phyloP scores from a whole-genome alignment of 2,329 filamentous ascomycete genomes.

The Orbilia ellipsospora region DNA sequence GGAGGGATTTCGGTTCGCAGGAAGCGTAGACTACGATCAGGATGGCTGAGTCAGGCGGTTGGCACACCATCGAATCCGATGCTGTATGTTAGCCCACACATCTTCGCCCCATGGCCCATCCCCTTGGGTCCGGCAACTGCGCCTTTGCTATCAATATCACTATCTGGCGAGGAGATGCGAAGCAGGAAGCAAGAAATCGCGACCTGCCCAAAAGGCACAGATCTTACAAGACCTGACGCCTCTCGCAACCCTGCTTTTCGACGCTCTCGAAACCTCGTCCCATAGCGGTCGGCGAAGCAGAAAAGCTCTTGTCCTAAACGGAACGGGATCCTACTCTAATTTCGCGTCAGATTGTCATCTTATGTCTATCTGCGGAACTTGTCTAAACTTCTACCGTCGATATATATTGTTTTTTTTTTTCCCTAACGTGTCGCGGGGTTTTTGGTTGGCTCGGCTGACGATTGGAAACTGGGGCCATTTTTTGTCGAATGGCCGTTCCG shows the following conservation, averaged over 20 bases:
- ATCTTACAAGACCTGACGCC: slow-evolving; percentile 21
- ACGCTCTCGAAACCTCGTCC: slow-evolving; percentile 10
- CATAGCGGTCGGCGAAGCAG: slow-evolving; percentile 33
- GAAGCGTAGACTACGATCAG: slow-evolving; percentile 21
- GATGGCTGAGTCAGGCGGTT: slow-evolving; percentile 73
- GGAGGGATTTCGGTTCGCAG: slow-evolving; percentile 22
- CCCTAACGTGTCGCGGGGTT: slow-evolving; percentile 8
- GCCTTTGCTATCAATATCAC: slow-evolving; percentile 26
- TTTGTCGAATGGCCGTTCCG: slow-evolving; percentile 16
- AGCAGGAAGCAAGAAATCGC: slow-evolving; percentile 5
- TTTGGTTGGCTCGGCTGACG: slow-evolving; percentile 22
- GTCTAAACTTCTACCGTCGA: slow-evolving; percentile 29
- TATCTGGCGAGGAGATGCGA: slow-evolving; percentile 1
- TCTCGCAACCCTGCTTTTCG: slow-evolving; percentile 10
- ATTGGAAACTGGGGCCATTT: slow-evolving; percentile 14
- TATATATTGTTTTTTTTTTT: background rate
- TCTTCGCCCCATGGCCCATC: slow-evolving; percentile 30
- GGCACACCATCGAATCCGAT: slow-evolving; percentile 98
- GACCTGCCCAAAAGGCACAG: slow-evolving; percentile 41
- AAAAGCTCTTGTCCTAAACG: slow-evolving; percentile 5
- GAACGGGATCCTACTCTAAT: slow-evolving; percentile 12
- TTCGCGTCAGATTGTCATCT: slow-evolving; percentile 22
- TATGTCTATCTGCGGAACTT: slow-evolving; percentile 13
- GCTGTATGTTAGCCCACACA: slow-evolving; percentile 64
- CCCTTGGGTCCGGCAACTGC: slow-evolving; percentile 32